Evolutionary conservation across 1,284 basidiomycete genomes (phyloP).

Genomic region (Pseudozyma pruni): DNA sequence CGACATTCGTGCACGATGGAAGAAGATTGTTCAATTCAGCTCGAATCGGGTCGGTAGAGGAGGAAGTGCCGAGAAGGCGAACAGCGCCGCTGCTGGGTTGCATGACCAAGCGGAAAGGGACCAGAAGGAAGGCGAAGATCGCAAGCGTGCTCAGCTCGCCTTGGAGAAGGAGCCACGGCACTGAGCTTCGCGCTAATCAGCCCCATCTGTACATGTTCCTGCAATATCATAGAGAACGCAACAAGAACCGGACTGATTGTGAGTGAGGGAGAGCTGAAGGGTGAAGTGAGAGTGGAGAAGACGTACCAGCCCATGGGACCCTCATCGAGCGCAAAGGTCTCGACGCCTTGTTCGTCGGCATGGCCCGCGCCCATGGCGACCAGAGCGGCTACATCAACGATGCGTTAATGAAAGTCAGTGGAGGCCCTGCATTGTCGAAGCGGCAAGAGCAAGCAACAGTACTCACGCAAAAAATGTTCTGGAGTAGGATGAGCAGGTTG

Average conservation of each 20-base stretch:
- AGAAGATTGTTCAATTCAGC: constrained; percentile 44
- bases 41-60: constrained; percentile 32
- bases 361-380: constrained; percentile 42
- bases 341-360: constrained; percentile 37
- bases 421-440: too few species aligned
- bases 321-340: constrained; percentile 35
- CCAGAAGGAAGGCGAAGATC: constrained; percentile 43
- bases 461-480: constrained; percentile 54
- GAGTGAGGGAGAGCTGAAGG: neutral
- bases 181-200: constrained; percentile 5
- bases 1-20: constrained; percentile 51
- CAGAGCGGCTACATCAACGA: constrained; percentile 42
- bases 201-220: constrained; percentile 62
- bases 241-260: neutral
- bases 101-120: constrained; percentile 44
- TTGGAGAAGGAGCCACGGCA: constrained; percentile 23
- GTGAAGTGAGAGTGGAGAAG: neutral
- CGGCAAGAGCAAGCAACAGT: too few species aligned
- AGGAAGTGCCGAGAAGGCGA: constrained; percentile 44
- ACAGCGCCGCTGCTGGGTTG: constrained; percentile 47
- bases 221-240: constrained; percentile 23
- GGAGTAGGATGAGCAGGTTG: constrained; percentile 39
- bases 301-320: constrained; percentile 53
- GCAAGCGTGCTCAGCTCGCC: constrained; percentile 32
- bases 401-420: too few species aligned